Conservation (phyloP, 257 asterid species). For the Penstemon barbatus region DNA sequence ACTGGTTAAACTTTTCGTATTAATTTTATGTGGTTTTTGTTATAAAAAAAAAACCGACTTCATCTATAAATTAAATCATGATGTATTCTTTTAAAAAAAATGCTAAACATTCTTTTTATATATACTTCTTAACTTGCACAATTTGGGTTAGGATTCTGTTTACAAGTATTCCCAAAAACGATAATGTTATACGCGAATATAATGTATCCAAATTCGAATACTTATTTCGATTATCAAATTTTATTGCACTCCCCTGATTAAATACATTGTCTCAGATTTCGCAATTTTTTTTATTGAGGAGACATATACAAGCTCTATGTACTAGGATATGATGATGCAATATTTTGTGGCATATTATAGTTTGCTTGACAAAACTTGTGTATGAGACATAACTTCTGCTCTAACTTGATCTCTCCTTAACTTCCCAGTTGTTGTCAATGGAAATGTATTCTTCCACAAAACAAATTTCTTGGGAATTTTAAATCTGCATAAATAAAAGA, state of each 20-base stretch:
- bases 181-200: background rate
- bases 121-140: no score
- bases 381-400: slow-evolving; percentile 46
- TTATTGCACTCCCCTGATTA: background rate
- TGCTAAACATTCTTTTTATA: no score
- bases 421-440: slow-evolving; percentile 77
- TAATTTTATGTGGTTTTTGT: no score
- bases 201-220: background rate
- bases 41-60: no score
- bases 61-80: no score
- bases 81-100: no score
- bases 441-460: slow-evolving; percentile 61
- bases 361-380: slow-evolving; percentile 49
- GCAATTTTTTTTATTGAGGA: no score
- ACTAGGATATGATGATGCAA: background rate
- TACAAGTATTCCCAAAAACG: no score
- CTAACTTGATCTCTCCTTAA: slow-evolving; percentile 68
- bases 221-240: background rate
- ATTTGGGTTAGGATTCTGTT: no score
- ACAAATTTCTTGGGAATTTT: slow-evolving; percentile 68
- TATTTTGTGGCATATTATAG: slow-evolving; percentile 30
- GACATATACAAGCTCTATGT: background rate
- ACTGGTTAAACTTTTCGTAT: no score
- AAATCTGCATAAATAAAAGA: slow-evolving; percentile 47
- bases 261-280: no score